phyloP scores from a whole-genome alignment of 2,329 filamentous ascomycete genomes.

The Phialophora tarda region DNA sequence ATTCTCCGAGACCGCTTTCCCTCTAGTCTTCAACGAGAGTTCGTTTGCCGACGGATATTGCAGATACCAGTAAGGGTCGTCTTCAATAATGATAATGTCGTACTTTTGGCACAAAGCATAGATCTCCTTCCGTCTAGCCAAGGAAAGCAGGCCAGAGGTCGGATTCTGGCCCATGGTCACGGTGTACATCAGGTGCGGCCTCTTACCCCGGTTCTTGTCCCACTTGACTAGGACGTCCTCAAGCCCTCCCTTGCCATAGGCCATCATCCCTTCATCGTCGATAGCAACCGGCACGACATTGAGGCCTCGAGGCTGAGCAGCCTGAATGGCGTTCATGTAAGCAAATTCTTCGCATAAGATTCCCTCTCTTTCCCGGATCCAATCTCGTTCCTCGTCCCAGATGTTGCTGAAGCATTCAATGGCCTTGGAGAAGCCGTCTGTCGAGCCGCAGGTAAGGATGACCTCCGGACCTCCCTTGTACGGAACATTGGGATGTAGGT shows the following conservation, averaged over 20 bases:
- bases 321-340: slow-evolving; percentile 77
- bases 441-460: slow-evolving; percentile 78
- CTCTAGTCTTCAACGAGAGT: slow-evolving; percentile 44
- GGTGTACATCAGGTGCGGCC: slow-evolving; percentile 86
- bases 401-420: slow-evolving; percentile 76
- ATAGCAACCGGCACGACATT: slow-evolving; percentile 76
- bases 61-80: slow-evolving; percentile 95
- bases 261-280: slow-evolving; percentile 80
- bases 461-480: slow-evolving; percentile 79
- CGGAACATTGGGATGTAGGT: slow-evolving; percentile 80
- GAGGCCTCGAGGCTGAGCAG: slow-evolving; percentile 69
- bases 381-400: slow-evolving; percentile 73
- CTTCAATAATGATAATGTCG: slow-evolving; percentile 89
- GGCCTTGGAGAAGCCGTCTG: slow-evolving; percentile 82
- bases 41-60: slow-evolving; percentile 77
- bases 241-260: slow-evolving; percentile 73
- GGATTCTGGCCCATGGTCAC: slow-evolving; percentile 94
- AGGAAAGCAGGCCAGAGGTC: slow-evolving; percentile 74
- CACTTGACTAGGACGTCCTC: slow-evolving; percentile 80
- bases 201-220: slow-evolving; percentile 74
- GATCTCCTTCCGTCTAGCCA: slow-evolving; percentile 75
- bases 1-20: slow-evolving; percentile 42
- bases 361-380: slow-evolving; percentile 72
- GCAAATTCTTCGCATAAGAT: slow-evolving; percentile 79
- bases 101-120: slow-evolving; percentile 82